Percentiles rank a stretch among this genome's conserved stretches.
phyloP scores from a whole-genome alignment of 2,329 filamentous ascomycete genomes.

The Aspergillus viridinutans region DNA sequence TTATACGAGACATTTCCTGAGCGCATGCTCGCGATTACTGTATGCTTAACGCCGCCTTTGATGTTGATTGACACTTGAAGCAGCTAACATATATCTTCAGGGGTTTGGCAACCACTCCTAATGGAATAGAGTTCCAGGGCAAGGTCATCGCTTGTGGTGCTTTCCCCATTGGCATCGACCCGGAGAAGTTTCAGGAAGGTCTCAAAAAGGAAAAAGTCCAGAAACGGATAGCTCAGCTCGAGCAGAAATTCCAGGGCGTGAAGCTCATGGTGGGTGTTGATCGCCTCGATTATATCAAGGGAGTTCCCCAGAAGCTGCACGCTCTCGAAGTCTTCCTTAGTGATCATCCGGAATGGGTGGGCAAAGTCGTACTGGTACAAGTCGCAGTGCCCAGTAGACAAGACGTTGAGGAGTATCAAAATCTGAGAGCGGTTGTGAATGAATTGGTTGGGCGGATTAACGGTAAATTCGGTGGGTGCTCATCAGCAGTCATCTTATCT shows the following conservation, averaged over 20 bases:
- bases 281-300: constrained; percentile 97
- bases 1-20: constrained; percentile 89
- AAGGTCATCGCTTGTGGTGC: constrained; percentile 88
- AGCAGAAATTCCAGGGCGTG: constrained; percentile 89
- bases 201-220: constrained; percentile 81
- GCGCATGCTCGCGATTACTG: constrained; percentile 91
- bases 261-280: constrained; percentile 97
- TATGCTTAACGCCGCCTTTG: constrained; percentile 39
- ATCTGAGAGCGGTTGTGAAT: constrained; percentile 90
- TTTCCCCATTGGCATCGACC: constrained; percentile 96
- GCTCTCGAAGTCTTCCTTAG: constrained; percentile 95
- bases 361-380: constrained; percentile 92
- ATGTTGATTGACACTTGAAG: constrained; percentile 1
- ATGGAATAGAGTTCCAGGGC: constrained; percentile 85
- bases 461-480: constrained; percentile 69
- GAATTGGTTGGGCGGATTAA: constrained; percentile 97
- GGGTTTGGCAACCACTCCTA: constrained; percentile 68
- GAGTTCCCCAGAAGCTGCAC: constrained; percentile 94
- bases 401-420: constrained; percentile 97
- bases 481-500: background rate
- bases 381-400: constrained; percentile 92
- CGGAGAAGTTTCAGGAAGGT: constrained; percentile 90
- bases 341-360: constrained; percentile 96
- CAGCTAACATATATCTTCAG: constrained; percentile 24
- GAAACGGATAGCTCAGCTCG: constrained; percentile 77